A percentile compares a stretch with the other conserved stretches of the same genome.
Conservation (phyloP, 2,329 filamentous ascomycete genomes). For the Macrophomina phaseolina region DNA sequence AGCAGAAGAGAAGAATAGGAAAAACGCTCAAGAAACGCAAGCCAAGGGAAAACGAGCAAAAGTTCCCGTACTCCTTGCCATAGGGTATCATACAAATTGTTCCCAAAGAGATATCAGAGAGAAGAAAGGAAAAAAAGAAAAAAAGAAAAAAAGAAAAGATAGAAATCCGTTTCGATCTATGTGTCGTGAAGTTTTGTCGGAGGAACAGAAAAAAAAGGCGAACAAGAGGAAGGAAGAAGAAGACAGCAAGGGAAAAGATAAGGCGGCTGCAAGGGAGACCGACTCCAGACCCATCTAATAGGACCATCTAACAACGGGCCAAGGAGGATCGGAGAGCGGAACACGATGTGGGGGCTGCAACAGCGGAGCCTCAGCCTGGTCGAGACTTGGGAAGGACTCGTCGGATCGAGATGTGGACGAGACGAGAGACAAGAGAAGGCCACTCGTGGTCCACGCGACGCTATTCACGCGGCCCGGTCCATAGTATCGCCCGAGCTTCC, state of each 20-base stretch:
- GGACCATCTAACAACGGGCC: not conserved
- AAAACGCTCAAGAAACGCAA: not conserved
- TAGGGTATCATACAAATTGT: conserved; percentile 20
- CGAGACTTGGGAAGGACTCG: not conserved
- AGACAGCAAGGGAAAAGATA: not conserved
- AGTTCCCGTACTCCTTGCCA: not conserved
- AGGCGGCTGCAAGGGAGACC: not conserved
- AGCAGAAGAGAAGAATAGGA: not conserved
- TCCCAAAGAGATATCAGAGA: not conserved
- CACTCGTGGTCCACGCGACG: not conserved
- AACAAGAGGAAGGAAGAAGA: not conserved
- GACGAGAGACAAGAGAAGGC: not conserved
- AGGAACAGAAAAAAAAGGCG: not conserved
- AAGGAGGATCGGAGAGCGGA: not conserved
- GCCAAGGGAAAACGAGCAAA: not conserved
- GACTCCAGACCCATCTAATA: not conserved
- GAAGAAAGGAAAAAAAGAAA: not conserved
- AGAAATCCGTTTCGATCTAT: conserved; percentile 2
- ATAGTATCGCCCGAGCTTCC: no score
- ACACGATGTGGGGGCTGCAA: not conserved
- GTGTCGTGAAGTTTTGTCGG: not conserved
- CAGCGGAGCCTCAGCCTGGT: conserved; percentile 6
- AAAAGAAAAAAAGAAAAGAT: not conserved
- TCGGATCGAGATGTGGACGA: not conserved
- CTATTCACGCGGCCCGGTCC: no score